Evolutionary conservation across 2,329 filamentous ascomycete genomes (phyloP), one percentile per base, ranked within the genome.

Genomic region (Massarina eburnea): DNA sequence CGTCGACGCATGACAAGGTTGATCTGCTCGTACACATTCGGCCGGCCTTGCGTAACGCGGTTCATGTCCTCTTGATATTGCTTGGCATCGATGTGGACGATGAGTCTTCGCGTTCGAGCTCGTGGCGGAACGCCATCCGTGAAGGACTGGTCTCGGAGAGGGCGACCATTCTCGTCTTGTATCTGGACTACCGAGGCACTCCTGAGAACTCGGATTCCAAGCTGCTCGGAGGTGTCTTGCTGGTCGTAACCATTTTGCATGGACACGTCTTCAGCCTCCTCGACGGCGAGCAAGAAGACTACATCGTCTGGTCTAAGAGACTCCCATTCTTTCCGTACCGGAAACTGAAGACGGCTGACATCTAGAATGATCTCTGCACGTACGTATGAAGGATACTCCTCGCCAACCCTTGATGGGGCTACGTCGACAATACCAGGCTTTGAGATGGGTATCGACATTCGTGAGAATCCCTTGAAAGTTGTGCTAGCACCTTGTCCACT

Each of bases 341-440:
- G 81, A 20, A 90, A 85, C 42, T 84, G 82, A n/a, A 96, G 73
- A 42, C 85, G 84, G 58, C 86, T 86, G 41, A 96, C 82, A 66
- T 97, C 91, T 30, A 97, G 78, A 3, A 83, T 80, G 37, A 99
- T 84, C 70, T 99, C 94, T 14, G 89, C 90, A 51, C 87, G 85
- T 32, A 97, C 90, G 58, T 86, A 80, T 2, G 91, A 87, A n/a
- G 91, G 92, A 41, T 86, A 84, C 32, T 86, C 80, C 39, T 91
- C 85, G 12, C 94, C 94, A 43, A 99, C 91, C 29, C 85, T 81
- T 7, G 94, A 81, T 0, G 89, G 90, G 3, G 86, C 83, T 19
- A 92, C 86, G 62, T 99, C 91, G 22, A 96, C 78, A 38, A 99
- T 89, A 58, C 89, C 86, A 51, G 91, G 89, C 60, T 89, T 94